Evolutionary conservation across 1,139 yeast genomes (phyloP), one percentile per base, ranked within the genome.

Genomic region (Meyerozyma guilliermondii): DNA sequence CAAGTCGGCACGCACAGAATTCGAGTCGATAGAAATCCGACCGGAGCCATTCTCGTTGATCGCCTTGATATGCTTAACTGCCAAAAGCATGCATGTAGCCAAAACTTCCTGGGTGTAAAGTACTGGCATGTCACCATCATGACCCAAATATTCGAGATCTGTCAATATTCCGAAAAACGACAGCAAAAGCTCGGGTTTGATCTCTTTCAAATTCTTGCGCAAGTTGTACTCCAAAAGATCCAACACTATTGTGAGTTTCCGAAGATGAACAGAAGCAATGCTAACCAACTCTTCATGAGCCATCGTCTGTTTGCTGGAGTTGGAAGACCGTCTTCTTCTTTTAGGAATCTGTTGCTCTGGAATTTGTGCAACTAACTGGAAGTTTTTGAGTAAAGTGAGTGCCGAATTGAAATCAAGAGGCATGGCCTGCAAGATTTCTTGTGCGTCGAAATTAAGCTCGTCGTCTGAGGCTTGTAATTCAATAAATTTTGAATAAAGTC

Each of bases 81-180:
- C 74, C 51, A 79, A 78, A 41, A 82, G 74, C 88, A 92, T 83
- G 63, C 96, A 87, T 41, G 87, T 79, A 2, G 97, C 95, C 50
- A 92, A 69, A 1, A 92, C 80, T 61, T 92, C 98, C 63, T 92
- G 96, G 2, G 95, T 85, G 55, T 91, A 92, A 39, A 87, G 71
- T 5, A 91, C 92, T 7, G 98, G 96, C 46, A 92, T 71, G 46
- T 88, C 87, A 30, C 96, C 95, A 59, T 91, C 98, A 48, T 81
- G 81, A 40, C 96, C 96, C 44, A 92, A 72, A 35, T 94, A 82
- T 58, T 91, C 89, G 52, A 91, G 74, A 59, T 92, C 98, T 40
- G 94, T 84, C 41, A 92, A 73, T 38, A 87, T 75, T 48, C 77
- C 78, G 65, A 94, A 88, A 52, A 76, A 74, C 39, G 75, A 76